Evolutionary conservation across 2,329 filamentous ascomycete genomes (phyloP), one percentile per base, ranked within the genome.

Genomic region (Neopestalotiopsis rosae): DNA sequence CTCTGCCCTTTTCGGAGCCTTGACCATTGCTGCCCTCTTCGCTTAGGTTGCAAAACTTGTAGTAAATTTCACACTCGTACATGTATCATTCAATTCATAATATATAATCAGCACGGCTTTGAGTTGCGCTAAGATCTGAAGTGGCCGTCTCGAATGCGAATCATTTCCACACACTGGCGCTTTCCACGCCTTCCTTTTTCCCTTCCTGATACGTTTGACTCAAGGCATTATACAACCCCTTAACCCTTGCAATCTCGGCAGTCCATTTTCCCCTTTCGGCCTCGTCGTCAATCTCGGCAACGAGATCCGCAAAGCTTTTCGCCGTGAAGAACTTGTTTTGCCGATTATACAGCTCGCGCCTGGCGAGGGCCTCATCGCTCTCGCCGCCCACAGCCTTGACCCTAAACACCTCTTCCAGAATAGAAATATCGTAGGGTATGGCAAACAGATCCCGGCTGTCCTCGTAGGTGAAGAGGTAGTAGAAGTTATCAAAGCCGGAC

Each of bases 401-500:
- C 3, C 84, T 80, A 72, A 89, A 89, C 1, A 89, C 87, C 68
- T 85, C 79, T 74, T 87, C 79, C 61, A 89, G 72, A 67, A 89
- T 89, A 63, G 88, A 83, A 70, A 89, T 88, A 69, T 89, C 87
- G 74, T 88, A 84, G 2, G 87, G 87, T 67, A 89, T 88, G 2
- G 77, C 75, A 72, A 89, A 89, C 5, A 87, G 73, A 71, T 89
- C 86, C 52, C 87, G 79, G 65, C 84, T 88, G 74, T 89, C 87
- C 75, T 88, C 84, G 74, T 89, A 88, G 0, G 87, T 88, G 76
- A 89, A 89, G 62, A 89, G 78, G 73, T 88, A 88, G 75, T 87
- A 89, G 68, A 89, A 80, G 75, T 86, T 83, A 69, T 80, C 81
- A 78, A 89, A 89, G 1, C 87, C 87, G 10, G 84, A 83, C 87